Percentiles rank a stretch among this genome's conserved stretches.
These are phyloP conservation scores for Gossypium schwendimanii DNA, from an alignment of 441 rosid species.

Conservation along the genomic window DNA sequence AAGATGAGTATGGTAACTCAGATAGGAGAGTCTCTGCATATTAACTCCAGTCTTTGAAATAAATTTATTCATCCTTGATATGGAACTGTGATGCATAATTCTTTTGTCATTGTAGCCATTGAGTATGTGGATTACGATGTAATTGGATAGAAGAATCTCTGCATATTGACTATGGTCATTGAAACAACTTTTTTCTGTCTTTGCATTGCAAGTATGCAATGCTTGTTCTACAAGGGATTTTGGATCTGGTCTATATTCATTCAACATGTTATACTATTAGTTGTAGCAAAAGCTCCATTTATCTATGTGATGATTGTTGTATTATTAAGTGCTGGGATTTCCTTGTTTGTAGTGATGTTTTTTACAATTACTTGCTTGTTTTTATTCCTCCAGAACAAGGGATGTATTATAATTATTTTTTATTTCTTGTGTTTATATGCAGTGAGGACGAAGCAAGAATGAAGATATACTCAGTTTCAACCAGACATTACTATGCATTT, in stretches of 20 bases:
- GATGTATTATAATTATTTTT: not conserved
- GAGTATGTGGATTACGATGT: not conserved
- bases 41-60: not conserved
- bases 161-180: not conserved
- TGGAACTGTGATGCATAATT: not conserved
- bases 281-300: not conserved
- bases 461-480: constrained; percentile 87
- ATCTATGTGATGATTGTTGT: not conserved
- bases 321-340: not conserved
- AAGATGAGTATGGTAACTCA: not conserved
- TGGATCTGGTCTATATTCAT: not conserved
- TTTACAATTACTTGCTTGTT: not conserved
- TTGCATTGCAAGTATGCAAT: not conserved
- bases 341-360: not conserved
- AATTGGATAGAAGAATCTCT: not conserved
- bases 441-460: constrained; percentile 87
- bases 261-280: not conserved
- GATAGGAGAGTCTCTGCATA: not conserved
- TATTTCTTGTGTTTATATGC: not conserved
- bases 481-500: constrained; percentile 73
- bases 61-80: not conserved
- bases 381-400: not conserved
- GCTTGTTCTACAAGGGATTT: not conserved
- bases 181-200: not conserved
- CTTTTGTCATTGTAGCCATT: not conserved